These are phyloP conservation scores for Wilcoxina mikolae DNA, from an alignment of 495 filamentous ascomycete genomes.

Conservation along the genomic window DNA sequence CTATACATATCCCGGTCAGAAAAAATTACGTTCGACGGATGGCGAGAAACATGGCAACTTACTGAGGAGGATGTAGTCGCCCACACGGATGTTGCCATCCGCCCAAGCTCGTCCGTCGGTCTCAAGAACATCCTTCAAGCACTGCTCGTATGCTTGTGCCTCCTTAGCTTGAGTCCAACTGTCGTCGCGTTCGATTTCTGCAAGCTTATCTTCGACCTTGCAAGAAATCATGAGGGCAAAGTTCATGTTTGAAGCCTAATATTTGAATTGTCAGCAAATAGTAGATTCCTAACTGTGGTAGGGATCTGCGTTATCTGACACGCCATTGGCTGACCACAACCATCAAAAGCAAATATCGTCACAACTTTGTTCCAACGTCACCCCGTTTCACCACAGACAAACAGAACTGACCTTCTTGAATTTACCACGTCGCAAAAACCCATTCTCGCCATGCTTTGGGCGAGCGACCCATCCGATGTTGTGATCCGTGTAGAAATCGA, in stretches of 20 bases:
- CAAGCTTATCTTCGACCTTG: constrained; percentile 57
- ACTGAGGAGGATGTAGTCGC: constrained; percentile 55
- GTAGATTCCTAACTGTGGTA: neutral
- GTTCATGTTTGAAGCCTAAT: constrained; percentile 71
- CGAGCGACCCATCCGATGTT: constrained; percentile 70
- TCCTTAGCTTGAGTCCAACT: constrained; percentile 58
- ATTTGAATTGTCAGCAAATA: constrained; percentile 16
- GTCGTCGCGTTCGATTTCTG: constrained; percentile 38
- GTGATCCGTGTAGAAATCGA: constrained; percentile 46
- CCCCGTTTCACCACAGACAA: neutral
- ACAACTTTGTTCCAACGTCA: constrained; percentile 9
- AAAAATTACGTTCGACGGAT: constrained; percentile 1
- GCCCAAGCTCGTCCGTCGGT: constrained; percentile 61
- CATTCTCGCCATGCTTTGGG: constrained; percentile 46
- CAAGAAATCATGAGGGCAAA: constrained; percentile 60
- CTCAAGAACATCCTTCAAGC: constrained; percentile 53
- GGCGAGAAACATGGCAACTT: constrained; percentile 1
- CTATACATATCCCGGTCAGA: constrained; percentile 22
- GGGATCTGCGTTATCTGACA: neutral
- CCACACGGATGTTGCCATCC: constrained; percentile 63
- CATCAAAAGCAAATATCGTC: neutral
- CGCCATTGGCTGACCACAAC: no score
- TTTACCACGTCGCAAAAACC: constrained; percentile 46
- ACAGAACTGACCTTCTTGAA: constrained; percentile 30
- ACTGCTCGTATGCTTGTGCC: constrained; percentile 50